These are phyloP conservation scores for Echinochloa phyllopogon DNA, from an alignment of 176 grass and related monocot species.

Conservation along the genomic window DNA sequence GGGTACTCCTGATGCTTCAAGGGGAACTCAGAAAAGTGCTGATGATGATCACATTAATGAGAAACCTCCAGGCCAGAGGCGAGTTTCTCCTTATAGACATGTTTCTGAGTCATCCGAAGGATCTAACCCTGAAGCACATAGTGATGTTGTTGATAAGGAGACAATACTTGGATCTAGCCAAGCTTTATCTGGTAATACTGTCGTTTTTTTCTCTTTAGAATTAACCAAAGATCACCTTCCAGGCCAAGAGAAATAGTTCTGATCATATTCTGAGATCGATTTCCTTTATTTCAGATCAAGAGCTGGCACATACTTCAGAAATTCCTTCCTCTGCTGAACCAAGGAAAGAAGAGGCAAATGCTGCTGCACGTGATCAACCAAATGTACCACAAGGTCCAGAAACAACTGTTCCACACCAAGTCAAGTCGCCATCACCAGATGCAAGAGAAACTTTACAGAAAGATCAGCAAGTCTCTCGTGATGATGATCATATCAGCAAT, in stretches of 20 bases:
- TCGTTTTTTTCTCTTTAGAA: neutral
- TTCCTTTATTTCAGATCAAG: conserved; percentile 20
- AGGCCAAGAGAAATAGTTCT: neutral
- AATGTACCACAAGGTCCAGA: neutral
- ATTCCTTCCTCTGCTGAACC: conserved; percentile 6
- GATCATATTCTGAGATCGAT: neutral
- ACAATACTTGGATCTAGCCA: neutral
- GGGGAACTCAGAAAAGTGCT: neutral
- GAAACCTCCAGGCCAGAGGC: neutral
- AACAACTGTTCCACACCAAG: neutral
- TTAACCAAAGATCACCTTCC: neutral
- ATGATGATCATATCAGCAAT: conserved; percentile 3
- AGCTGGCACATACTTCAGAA: neutral
- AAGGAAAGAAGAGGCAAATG: conserved; percentile 17
- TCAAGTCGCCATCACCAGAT: neutral
- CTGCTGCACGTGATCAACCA: neutral
- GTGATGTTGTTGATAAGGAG: neutral
- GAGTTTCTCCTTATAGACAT: neutral
- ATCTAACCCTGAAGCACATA: neutral
- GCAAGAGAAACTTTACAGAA: neutral
- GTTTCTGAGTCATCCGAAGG: neutral
- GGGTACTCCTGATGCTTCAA: neutral
- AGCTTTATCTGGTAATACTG: neutral
- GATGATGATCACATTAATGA: neutral
- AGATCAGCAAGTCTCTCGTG: conserved; percentile 7